Conservation (phyloP, 768 basidiomycete species). For the Boletus subcaerulescens region DNA sequence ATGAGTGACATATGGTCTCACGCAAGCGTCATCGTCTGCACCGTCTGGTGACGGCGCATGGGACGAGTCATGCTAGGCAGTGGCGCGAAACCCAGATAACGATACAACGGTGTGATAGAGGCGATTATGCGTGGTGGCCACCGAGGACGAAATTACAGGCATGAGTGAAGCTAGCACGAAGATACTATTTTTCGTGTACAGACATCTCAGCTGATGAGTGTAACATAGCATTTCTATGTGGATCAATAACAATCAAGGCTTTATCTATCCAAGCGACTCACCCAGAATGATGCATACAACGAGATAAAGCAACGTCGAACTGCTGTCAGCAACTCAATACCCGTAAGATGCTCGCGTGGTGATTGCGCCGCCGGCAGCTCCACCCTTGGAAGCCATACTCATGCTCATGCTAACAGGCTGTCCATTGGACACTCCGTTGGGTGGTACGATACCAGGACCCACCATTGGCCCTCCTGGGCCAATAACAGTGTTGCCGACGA, state of each 20-base stretch:
- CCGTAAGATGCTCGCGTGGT: conserved; percentile 39
- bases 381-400: conserved; percentile 38
- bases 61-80: neutral
- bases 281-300: conserved; percentile 13
- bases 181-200: conserved; percentile 15
- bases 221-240: conserved; percentile 13
- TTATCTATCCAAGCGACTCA: conserved; percentile 2
- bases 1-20: conserved; percentile 12
- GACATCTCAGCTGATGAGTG: conserved; percentile 16
- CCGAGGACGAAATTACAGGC: conserved; percentile 16
- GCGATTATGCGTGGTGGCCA: conserved; percentile 10
- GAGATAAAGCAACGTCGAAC: neutral
- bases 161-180: conserved; percentile 18
- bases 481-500: conserved; percentile 66
- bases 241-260: neutral
- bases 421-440: conserved; percentile 26
- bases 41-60: conserved; percentile 13
- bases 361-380: conserved; percentile 28
- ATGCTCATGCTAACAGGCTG: conserved; percentile 45
- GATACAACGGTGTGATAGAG: conserved; percentile 7
- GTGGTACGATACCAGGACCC: conserved; percentile 29
- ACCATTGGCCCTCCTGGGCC: conserved; percentile 35
- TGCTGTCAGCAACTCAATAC: conserved; percentile 27
- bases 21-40: conserved; percentile 17
- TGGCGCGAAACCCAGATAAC: conserved; percentile 11